Evolutionary conservation across 306 rosid genomes (phyloP), one percentile per base, ranked within the genome.

Genomic region (Potentilla sterilis): DNA sequence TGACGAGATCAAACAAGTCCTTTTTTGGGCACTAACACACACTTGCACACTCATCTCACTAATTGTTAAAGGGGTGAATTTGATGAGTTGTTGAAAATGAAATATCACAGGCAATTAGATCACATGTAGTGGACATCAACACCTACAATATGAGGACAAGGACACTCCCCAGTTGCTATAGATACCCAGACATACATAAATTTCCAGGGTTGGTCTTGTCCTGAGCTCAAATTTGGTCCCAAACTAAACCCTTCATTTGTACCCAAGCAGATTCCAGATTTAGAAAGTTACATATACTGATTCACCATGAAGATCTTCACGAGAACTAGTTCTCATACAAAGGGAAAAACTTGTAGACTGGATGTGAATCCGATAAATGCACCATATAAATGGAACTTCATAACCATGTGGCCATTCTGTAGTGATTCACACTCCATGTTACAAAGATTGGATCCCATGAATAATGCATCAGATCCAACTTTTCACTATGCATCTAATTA

Each of bases 221-320:
- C 59, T 32, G 3, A 2, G 11, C 32, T 34, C 24, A 5, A 7
- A 9, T 16, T 28, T 71, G 75, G 48, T 71, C 75, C 75, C 75
- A 2, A 52, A 11, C 35, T 71, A 38, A 37, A 37, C 75, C 49
- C 62, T 48, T 9, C 35, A 21, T 37, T 51, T 52, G 32, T 65
- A 38, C 19, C 19, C 75, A 49, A 70, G 75, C 19, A 70, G 2
- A 49, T 71, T 37, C 48, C 35, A 49, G 62, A 49, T 10, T 35
- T 71, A 37, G 4, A 37, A 71, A 52, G 57, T 3, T 71, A 35
- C 49, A 24, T 46, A 24, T 7, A 5, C 57, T 24, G 44, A 69
- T 28, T 69, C 73, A 69, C 48, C 70, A 65, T 65, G 70, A 38
- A 65, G 48, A 40, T 15, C 28, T 65, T 65, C 70, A 65, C 46